Evolutionary conservation across 805 yeast genomes (phyloP), one percentile per base, ranked within the genome.

Genomic region (Metschnikowia anglica): DNA sequence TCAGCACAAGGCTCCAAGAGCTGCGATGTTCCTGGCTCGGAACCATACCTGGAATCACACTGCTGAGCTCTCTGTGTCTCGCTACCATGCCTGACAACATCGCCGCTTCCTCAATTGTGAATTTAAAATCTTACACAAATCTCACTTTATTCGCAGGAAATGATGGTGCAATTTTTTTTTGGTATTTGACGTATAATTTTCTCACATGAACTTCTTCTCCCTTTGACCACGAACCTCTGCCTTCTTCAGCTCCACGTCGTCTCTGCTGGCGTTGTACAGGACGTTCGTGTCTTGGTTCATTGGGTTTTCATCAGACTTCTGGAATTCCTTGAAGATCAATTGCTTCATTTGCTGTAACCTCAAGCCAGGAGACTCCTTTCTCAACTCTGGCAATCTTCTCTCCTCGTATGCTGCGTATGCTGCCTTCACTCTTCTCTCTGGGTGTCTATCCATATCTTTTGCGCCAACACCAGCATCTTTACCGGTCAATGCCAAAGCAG

Each of bases 401-500:
- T 81, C 91, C 55, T 86, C 88, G 56, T 66, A 87, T 1, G 86
- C 88, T 10, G 79, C 73, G 43, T 72, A 71, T 0, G 95, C 95
- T 19, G 91, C 88, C 68, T 86, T 87, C 65, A 83, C 85, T 59
- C 96, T 77, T 65, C 95, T 79, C 69, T 87, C 96, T 8, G 96
- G 95, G 54, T 87, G 96, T 62, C 88, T 80, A 47, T 87, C 96
- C 39, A 87, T 71, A 39, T 80, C 87, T 56, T 81, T 81, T 47
- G 66, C 66, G 31, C 68, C 63, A 24, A 83, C 82, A 39, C 79
- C 84, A 21, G 73, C 78, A 41, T 72, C 77, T 34, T 70, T 76
- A 18, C 71, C 67, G 10, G 89, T 76, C 62, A 87, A 71, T 4
- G 86, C 74, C 57, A 87, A 72, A 3, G 95, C 95, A 41, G 85